Evolutionary conservation across 169 alveolate genomes (phyloP).

Genomic region (Amoebophrya sp.): DNA sequence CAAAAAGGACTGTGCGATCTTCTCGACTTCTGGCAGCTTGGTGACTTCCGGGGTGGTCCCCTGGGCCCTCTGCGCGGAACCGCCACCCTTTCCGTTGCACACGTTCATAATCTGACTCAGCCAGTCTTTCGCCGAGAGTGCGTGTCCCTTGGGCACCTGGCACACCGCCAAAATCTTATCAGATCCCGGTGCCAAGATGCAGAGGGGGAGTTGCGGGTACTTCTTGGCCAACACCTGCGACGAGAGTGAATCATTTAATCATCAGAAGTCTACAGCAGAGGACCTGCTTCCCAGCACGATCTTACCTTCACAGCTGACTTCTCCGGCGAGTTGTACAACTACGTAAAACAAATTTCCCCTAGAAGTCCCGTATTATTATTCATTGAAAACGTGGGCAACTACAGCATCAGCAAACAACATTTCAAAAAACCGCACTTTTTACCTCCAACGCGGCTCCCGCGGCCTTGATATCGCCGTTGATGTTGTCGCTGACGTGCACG

Average conservation of each 20-base stretch:
- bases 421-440: no score
- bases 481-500: neutral
- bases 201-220: neutral
- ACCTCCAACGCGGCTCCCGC: constrained; percentile 11
- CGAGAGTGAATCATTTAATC: no score
- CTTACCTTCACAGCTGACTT: no score
- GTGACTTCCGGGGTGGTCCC: neutral
- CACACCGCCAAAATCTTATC: neutral
- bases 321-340: no score
- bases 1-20: neutral
- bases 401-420: no score
- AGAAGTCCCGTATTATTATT: no score
- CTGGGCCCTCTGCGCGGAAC: neutral
- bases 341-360: no score
- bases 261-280: no score
- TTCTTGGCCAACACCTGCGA: neutral
- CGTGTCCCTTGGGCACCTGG: constrained; percentile 16
- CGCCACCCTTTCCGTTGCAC: neutral
- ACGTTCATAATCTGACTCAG: neutral
- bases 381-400: no score
- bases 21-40: neutral
- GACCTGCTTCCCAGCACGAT: no score
- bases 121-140: neutral
- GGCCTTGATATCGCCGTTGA: neutral
- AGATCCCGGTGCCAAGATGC: neutral